These are phyloP conservation scores for Corynascus novoguineensis DNA, from an alignment of 495 filamentous ascomycete genomes.

Conservation along the genomic window DNA sequence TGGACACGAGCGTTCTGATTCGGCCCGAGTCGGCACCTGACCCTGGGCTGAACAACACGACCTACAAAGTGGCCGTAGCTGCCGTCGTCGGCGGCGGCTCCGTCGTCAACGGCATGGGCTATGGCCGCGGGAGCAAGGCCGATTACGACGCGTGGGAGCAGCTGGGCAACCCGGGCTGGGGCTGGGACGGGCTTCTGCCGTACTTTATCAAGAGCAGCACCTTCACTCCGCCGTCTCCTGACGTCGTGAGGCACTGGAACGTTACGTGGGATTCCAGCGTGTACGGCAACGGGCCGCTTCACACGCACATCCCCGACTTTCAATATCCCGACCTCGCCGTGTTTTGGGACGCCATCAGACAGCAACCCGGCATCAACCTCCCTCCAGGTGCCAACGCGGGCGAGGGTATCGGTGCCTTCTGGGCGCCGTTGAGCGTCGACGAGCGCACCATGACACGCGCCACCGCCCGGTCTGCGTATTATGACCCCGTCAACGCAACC, in stretches of 20 bases:
- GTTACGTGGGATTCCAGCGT: conserved; percentile 21
- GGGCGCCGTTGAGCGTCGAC: conserved; percentile 21
- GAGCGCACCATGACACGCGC: conserved; percentile 20
- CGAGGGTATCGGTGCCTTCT: conserved; percentile 17
- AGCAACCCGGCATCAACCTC: conserved; percentile 10
- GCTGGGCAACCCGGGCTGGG: conserved; percentile 58
- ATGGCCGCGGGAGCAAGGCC: conserved; percentile 47
- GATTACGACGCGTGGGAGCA: conserved; percentile 60
- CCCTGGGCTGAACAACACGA: conserved; percentile 24
- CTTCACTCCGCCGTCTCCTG: conserved; percentile 22
- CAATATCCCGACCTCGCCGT: conserved; percentile 23
- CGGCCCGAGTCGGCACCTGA: conserved; percentile 29
- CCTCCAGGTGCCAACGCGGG: conserved; percentile 15
- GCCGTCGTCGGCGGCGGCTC: conserved; percentile 41
- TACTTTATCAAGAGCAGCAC: conserved; percentile 45
- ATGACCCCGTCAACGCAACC: conserved; percentile 22
- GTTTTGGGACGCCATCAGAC: conserved; percentile 20
- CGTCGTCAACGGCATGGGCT: conserved; percentile 42
- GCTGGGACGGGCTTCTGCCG: conserved; percentile 44
- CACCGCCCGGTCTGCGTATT: conserved; percentile 27
- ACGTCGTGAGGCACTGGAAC: conserved; percentile 26
- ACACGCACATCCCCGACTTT: conserved; percentile 21
- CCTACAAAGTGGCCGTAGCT: conserved; percentile 18
- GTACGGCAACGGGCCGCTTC: conserved; percentile 23
- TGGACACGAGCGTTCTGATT: conserved; percentile 20